phyloP scores from a whole-genome alignment of 805 yeast genomes.

The Starmera pachycereana region DNA sequence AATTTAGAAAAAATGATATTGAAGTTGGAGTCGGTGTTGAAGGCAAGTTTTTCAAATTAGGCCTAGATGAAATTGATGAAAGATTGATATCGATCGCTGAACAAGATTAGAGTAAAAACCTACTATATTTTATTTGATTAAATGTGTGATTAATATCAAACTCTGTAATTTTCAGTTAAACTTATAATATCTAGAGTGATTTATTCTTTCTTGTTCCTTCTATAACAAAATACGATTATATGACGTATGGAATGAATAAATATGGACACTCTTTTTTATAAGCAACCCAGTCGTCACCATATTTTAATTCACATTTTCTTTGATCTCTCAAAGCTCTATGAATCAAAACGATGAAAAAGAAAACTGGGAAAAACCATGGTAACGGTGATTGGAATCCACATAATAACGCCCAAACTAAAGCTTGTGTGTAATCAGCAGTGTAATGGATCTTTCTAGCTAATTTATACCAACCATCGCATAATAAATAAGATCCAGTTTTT shows the following conservation, averaged over 20 bases:
- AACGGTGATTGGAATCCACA: slow-evolving; percentile 84
- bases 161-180: too few species aligned
- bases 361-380: slow-evolving; percentile 94
- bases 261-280: slow-evolving; percentile 86
- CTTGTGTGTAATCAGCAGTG: slow-evolving; percentile 87
- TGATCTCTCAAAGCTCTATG: slow-evolving; percentile 89
- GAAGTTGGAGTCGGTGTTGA: slow-evolving; percentile 85
- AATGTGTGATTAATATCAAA: neutral
- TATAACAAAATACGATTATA: slow-evolving; percentile 24
- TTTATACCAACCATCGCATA: slow-evolving; percentile 91
- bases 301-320: slow-evolving; percentile 73
- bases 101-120: slow-evolving; percentile 50
- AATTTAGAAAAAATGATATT: slow-evolving; percentile 85
- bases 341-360: slow-evolving; percentile 76
- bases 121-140: too few species aligned
- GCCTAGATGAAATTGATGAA: slow-evolving; percentile 88
- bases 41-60: slow-evolving; percentile 59
- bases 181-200: too few species aligned
- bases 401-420: slow-evolving; percentile 82
- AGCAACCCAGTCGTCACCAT: slow-evolving; percentile 89
- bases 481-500: slow-evolving; percentile 70
- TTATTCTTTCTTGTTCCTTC: too few species aligned
- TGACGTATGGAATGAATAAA: slow-evolving; percentile 81
- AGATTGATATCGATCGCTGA: slow-evolving; percentile 92
- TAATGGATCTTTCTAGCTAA: slow-evolving; percentile 92